Percentiles rank a stretch among this genome's conserved stretches.
phyloP scores from a whole-genome alignment of 2,329 filamentous ascomycete genomes.

The Berkeleyomyces rouxiae region DNA sequence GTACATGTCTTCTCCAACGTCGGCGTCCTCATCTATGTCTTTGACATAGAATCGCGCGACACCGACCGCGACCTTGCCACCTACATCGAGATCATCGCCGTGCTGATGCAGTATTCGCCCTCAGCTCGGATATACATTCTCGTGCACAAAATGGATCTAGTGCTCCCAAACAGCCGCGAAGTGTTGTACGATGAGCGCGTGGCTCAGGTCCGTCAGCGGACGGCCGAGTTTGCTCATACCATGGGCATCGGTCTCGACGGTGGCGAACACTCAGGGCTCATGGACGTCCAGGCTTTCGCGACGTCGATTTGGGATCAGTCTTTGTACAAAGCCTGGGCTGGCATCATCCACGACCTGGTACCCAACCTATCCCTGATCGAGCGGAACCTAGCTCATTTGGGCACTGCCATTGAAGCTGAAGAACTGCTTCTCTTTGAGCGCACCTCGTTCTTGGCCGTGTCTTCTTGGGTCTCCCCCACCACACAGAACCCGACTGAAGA shows the following conservation, averaged over 20 bases:
- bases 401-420: constrained; percentile 74
- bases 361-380: constrained; percentile 84
- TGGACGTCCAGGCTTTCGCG: constrained; percentile 74
- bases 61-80: constrained; percentile 85
- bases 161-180: constrained; percentile 63
- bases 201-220: constrained; percentile 58
- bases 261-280: constrained; percentile 18
- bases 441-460: constrained; percentile 92
- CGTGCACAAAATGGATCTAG: constrained; percentile 97
- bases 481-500: constrained; percentile 75
- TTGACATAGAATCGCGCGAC: constrained; percentile 93
- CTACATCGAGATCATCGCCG: constrained; percentile 78
- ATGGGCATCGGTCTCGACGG: constrained; percentile 15
- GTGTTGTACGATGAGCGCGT: constrained; percentile 74
- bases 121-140: constrained; percentile 79
- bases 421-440: constrained; percentile 91
- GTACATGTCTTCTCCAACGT: constrained; percentile 94
- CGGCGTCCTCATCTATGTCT: constrained; percentile 95
- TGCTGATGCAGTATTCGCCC: constrained; percentile 69
- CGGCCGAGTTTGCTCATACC: constrained; percentile 30
- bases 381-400: constrained; percentile 64
- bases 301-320: constrained; percentile 99
- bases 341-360: constrained; percentile 95
- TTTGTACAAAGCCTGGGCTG: constrained; percentile 94
- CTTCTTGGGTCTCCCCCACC: constrained; percentile 62